Percentiles rank a stretch among this genome's conserved stretches.
These are phyloP conservation scores for Colletotrichum acutatum DNA, from an alignment of 2,329 filamentous ascomycete genomes.

Conservation along the genomic window DNA sequence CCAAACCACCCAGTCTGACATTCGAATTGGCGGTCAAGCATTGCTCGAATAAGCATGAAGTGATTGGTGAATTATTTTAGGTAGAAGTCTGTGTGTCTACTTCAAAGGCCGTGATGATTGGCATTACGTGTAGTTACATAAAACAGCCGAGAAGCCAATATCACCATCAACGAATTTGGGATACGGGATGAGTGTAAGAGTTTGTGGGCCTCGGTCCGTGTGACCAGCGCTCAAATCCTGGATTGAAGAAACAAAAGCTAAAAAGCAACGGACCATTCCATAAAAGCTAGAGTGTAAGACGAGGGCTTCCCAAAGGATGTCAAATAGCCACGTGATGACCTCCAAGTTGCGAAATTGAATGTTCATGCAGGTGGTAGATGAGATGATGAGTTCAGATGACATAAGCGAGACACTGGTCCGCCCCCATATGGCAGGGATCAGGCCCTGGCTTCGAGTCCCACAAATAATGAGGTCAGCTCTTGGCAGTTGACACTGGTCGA, in stretches of 20 bases:
- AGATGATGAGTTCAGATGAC: neutral
- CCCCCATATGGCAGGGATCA: neutral
- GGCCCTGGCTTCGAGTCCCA: neutral
- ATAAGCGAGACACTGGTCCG: neutral
- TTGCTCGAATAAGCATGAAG: neutral
- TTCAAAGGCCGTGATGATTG: neutral
- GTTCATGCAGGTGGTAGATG: neutral
- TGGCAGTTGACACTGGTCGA: neutral
- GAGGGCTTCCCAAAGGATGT: neutral
- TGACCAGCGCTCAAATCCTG: neutral
- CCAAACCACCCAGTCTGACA: neutral
- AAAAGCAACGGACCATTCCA: neutral
- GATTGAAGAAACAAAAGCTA: too few species aligned
- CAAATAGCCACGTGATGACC: neutral
- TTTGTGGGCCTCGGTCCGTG: neutral
- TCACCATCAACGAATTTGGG: too few species aligned
- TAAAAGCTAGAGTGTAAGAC: neutral
- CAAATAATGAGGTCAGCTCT: slow-evolving; percentile 12
- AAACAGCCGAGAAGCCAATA: too few species aligned
- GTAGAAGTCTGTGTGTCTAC: neutral
- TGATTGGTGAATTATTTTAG: neutral
- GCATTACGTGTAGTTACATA: neutral
- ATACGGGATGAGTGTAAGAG: too few species aligned
- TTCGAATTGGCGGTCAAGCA: neutral
- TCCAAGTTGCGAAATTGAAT: neutral